Percentiles rank a stretch among this genome's conserved stretches.
phyloP scores from a whole-genome alignment of 345 rosid genomes.

The Dipteronia sinensis region DNA sequence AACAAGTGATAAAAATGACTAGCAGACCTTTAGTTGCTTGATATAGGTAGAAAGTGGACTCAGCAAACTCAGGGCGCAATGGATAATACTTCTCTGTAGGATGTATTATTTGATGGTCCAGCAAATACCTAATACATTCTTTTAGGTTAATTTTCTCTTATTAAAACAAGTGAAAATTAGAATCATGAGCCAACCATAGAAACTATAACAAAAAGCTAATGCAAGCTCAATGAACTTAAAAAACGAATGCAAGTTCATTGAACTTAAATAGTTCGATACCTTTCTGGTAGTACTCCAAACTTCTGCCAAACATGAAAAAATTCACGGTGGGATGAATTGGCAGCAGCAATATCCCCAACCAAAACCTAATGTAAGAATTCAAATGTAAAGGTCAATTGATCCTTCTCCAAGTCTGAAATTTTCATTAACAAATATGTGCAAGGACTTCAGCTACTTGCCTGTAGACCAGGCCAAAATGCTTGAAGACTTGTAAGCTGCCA shows the following conservation, averaged over 20 bases:
- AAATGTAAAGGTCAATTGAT: slow-evolving; percentile 30
- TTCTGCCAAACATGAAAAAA: slow-evolving; percentile 82
- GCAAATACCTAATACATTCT: slow-evolving; percentile 57
- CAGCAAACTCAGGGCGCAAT: slow-evolving; percentile 91
- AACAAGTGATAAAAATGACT: neutral
- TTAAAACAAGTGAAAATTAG: slow-evolving; percentile 17
- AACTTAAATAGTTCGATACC: slow-evolving; percentile 38
- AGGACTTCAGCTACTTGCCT: slow-evolving; percentile 48
- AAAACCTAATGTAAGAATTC: slow-evolving; percentile 66
- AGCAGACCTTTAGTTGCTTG: slow-evolving; percentile 92
- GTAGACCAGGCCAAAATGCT: slow-evolving; percentile 99
- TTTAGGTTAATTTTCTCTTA: slow-evolving; percentile 21
- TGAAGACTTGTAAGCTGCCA: slow-evolving; percentile 99
- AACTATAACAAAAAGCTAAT: neutral
- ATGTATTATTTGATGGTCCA: slow-evolving; percentile 85
- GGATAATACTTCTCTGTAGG: slow-evolving; percentile 98
- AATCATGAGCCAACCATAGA: slow-evolving; percentile 15
- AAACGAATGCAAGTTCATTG: neutral
- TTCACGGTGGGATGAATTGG: slow-evolving; percentile 89
- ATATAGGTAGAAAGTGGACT: slow-evolving; percentile 93
- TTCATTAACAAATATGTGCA: neutral
- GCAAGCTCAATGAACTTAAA: slow-evolving; percentile 3
- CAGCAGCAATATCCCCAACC: slow-evolving; percentile 89
- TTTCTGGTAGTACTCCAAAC: slow-evolving; percentile 90
- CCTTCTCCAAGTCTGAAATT: slow-evolving; percentile 5